Evolutionary conservation across 2,329 filamentous ascomycete species (phyloP).

Genomic region (Drechslerella dactyloides): DNA sequence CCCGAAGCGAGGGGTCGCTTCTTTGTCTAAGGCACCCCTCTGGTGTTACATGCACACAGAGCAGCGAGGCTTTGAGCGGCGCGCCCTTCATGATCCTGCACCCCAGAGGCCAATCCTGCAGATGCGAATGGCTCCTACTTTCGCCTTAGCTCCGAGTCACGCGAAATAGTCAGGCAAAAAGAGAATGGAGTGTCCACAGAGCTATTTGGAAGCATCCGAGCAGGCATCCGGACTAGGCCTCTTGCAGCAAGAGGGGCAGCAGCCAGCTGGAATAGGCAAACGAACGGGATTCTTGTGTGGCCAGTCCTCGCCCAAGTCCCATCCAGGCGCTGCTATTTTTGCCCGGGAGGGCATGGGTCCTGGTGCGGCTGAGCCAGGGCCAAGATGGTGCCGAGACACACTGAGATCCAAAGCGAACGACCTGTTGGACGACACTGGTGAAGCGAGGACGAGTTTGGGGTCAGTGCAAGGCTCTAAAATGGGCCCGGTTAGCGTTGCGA

Average conservation of each 20-base stretch:
- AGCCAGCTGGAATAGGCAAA: constrained; percentile 22
- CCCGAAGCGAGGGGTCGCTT: no score
- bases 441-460: no score
- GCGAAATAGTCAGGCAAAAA: constrained; percentile 10
- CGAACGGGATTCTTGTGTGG: constrained; percentile 7
- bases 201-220: constrained; percentile 47
- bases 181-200: constrained; percentile 7
- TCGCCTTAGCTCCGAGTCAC: constrained; percentile 11
- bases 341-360: constrained; percentile 33
- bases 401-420: background rate
- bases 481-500: no score
- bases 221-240: constrained; percentile 5
- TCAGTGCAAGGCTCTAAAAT: no score
- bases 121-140: background rate
- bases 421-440: background rate
- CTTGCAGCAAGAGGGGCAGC: constrained; percentile 20
- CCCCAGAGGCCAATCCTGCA: background rate
- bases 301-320: constrained; percentile 20
- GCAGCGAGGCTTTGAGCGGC: background rate
- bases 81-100: no score
- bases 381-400: constrained; percentile 20
- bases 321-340: constrained; percentile 44
- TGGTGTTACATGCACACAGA: no score
- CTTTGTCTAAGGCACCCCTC: no score
- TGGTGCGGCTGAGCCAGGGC: constrained; percentile 48